A percentile compares a stretch with the other conserved stretches of the same genome.
Conservation (phyloP, 202 grass and related monocot genomes). For the Dendrocalamus latiflorus region DNA sequence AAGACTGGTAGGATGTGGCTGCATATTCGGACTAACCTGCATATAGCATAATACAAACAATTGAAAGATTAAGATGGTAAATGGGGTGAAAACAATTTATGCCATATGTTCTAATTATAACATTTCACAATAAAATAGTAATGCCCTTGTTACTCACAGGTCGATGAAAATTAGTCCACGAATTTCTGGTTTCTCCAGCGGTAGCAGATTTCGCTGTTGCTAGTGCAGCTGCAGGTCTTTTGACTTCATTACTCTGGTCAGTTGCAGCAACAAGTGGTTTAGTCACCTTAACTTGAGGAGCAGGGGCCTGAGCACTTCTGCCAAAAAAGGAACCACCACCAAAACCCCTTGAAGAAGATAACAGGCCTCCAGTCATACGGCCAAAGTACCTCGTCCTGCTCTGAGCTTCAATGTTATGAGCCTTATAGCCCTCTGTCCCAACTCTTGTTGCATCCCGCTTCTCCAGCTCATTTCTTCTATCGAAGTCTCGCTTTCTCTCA, state of each 20-base stretch:
- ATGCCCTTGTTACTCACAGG: constrained; percentile 61
- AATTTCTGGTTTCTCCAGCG: constrained; percentile 60
- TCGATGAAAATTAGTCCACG: constrained; percentile 42
- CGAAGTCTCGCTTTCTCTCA: no score
- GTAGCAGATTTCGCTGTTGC: constrained; percentile 33
- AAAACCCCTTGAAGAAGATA: constrained; percentile 73
- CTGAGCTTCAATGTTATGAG: constrained; percentile 38
- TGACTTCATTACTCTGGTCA: constrained; percentile 56
- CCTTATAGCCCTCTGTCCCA: constrained; percentile 39
- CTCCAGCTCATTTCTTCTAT: constrained; percentile 55
- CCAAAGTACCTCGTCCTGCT: constrained; percentile 77
- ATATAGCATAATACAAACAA: constrained; percentile 29
- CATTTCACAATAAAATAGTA: neutral
- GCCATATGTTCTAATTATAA: neutral
- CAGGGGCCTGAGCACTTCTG: constrained; percentile 50
- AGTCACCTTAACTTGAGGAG: constrained; percentile 40
- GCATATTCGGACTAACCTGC: constrained; percentile 64
- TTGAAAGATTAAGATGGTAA: constrained; percentile 16
- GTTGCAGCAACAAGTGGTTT: constrained; percentile 36
- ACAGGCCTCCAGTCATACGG: constrained; percentile 58
- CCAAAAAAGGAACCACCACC: constrained; percentile 61
- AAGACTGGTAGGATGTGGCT: constrained; percentile 39
- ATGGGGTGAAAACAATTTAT: constrained; percentile 4
- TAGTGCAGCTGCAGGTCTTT: constrained; percentile 36
- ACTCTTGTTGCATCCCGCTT: constrained; percentile 29